Evolutionary conservation across 1,284 basidiomycete genomes (phyloP), one percentile per base, ranked within the genome.

Genomic region (Leccinum fuscescens): DNA sequence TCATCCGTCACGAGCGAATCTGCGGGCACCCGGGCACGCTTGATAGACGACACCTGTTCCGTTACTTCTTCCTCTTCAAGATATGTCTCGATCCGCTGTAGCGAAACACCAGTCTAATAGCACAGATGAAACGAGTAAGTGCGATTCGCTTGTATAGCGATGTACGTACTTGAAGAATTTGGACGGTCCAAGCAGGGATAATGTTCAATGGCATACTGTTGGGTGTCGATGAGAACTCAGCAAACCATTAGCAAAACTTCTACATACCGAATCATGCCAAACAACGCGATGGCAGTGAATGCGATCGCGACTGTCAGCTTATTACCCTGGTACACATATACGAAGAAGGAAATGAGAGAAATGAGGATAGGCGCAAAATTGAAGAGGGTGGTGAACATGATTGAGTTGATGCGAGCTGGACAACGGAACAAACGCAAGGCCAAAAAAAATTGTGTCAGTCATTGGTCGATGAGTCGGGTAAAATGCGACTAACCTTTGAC

Each of bases 41-140:
- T 89, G 50, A 91, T 74, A 0, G 84, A 82, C 0, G 86, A 89
- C 0, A 90, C 87, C 74, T 88, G 87, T 12, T 81, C 83, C 0
- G 84, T 78, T 3, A 93, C 89, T 73, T 96, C 94, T 50, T 92
- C 91, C 72, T 96, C 93, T 5, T 82, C 80, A 9, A 96, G 81
- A 74, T 90, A 96, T 1, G 84, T 86, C 29, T 90, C 81, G 59
- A 96, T 92, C 54, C 94, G 89, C 55, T 92, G 82, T 27, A 96
- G 72, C 0, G 91, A 85, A 3, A 96, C 90, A 22, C 84, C 80
- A 0, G 90, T 83, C 82, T 93, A 8, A 33, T 20, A 7, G 7
- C 9, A 33, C 12, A 33, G 51, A 35, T 11, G 39, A 22, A 9
- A 20, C 49, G 15, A 37, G 49, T 44, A 11, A 57, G n/a, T 1